phyloP scores from a whole-genome alignment of 805 yeast genomes.

The Cyberlindnera galapagoensis region DNA sequence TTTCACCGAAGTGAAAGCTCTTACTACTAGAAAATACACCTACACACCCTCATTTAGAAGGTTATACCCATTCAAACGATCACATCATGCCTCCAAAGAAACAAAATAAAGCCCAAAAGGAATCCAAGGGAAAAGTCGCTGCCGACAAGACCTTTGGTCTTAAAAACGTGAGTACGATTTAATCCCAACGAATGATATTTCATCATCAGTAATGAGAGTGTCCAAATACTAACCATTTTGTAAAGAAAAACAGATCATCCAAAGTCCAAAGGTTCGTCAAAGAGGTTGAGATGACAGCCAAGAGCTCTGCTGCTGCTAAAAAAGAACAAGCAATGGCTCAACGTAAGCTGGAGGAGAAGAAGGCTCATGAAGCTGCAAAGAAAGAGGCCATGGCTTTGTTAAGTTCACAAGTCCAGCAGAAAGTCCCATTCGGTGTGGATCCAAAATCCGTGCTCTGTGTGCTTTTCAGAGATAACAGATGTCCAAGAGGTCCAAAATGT shows the following conservation, averaged over 20 bases:
- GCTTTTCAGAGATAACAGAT: constrained; percentile 77
- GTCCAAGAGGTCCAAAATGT: constrained; percentile 79
- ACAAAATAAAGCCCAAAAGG: constrained; percentile 42
- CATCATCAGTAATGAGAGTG: constrained; percentile 8
- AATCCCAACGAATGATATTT: too few species aligned
- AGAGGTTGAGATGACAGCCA: constrained; percentile 53
- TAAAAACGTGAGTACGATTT: constrained; percentile 50
- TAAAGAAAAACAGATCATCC: constrained; percentile 78
- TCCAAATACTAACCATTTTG: constrained; percentile 6
- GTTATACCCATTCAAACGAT: too few species aligned
- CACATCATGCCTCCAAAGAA: constrained; percentile 78
- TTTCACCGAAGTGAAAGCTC: too few species aligned
- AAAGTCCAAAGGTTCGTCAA: constrained; percentile 72
- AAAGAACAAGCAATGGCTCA: constrained; percentile 71
- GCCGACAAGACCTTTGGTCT: constrained; percentile 93
- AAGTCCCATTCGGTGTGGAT: constrained; percentile 94
- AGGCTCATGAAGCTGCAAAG: constrained; percentile 85
- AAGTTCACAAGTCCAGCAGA: constrained; percentile 64
- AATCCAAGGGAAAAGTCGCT: constrained; percentile 57
- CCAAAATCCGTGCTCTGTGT: constrained; percentile 92
- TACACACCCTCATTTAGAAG: too few species aligned
- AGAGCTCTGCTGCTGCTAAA: constrained; percentile 54
- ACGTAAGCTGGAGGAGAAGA: constrained; percentile 68
- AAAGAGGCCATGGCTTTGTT: constrained; percentile 78
- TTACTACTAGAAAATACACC: too few species aligned